Conservation (phyloP, 176 grass and related monocot species). For the Bolboschoenus planiculmis region DNA sequence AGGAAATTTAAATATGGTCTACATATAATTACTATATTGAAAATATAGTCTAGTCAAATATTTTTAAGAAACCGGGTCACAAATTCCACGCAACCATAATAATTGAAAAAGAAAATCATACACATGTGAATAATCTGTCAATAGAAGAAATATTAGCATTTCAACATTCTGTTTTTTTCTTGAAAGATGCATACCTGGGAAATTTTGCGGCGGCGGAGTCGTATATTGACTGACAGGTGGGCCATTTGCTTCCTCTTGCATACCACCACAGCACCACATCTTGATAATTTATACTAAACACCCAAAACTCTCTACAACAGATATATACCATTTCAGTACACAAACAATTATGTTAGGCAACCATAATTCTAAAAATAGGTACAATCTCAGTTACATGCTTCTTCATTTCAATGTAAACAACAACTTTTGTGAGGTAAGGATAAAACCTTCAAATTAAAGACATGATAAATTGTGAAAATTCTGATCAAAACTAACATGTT, state of each 20-base stretch:
- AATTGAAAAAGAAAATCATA: background rate
- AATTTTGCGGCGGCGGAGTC: conserved; percentile 7
- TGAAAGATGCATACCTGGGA: conserved; percentile 9
- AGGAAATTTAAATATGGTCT: background rate
- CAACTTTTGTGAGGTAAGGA: background rate
- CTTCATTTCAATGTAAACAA: background rate
- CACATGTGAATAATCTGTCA: background rate
- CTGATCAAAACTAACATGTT: background rate
- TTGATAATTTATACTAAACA: background rate
- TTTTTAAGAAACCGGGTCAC: background rate
- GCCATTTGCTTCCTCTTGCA: conserved; percentile 20
- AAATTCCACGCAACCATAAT: background rate
- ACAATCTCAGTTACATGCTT: background rate
- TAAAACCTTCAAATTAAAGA: background rate
- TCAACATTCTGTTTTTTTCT: background rate
- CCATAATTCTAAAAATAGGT: background rate
- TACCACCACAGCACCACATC: conserved; percentile 26
- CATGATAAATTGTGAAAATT: background rate
- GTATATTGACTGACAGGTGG: conserved; percentile 18
- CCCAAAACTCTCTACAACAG: background rate
- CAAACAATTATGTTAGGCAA: background rate
- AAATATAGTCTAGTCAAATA: background rate
- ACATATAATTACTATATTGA: background rate
- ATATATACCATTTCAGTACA: background rate
- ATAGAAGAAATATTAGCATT: background rate